Evolutionary conservation across 441 rosid genomes (phyloP), one percentile per base, ranked within the genome.

Genomic region (Adansonia grandidieri): DNA sequence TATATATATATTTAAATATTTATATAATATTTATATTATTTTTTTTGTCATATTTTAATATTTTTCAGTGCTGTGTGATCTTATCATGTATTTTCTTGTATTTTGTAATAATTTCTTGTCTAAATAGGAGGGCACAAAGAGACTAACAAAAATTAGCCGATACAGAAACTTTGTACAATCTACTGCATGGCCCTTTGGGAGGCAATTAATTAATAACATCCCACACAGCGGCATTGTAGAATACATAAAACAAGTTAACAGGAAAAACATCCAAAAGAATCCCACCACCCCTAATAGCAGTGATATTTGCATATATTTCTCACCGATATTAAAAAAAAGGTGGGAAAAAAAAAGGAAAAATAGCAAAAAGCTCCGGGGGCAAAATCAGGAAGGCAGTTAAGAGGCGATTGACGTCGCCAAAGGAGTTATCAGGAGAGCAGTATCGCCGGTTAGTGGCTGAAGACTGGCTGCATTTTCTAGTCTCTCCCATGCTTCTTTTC

Each of bases 351-450:
- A 22, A 10, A 11, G 8, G 28, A 24, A 5, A 11, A 62, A 6
- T 37, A 8, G 2, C 32, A 45, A 17, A 40, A 4, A 15, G 75
- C 67, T 24, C 3, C 5, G 63, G 47, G 58, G 65, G 40, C 66
- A 9, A 45, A 65, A 9, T 78, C 14, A 8, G 54, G 17, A 56
- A 54, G 65, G n/a, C 45, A 19, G 32, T 11, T 85, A 91, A 80
- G 93, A 89, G 75, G 91, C 78, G 17, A 91, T 87, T 76, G 91
- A 87, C 64, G 90, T 88, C 73, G 96, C 87, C 75, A 84, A 71
- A 58, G 94, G 89, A 78, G 92, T 84, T 54, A 92, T 92, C 69
- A 92, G 84, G 74, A 92, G 94, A 53, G 96, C 93, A 0, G 89
- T 89, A 17, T 92, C 91, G 50, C 90, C 91, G 0, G 89, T 84